Percentiles rank a stretch among this genome's conserved stretches.
phyloP scores from a whole-genome alignment of 257 asterid genomes.

The Capsicum baccatum region DNA sequence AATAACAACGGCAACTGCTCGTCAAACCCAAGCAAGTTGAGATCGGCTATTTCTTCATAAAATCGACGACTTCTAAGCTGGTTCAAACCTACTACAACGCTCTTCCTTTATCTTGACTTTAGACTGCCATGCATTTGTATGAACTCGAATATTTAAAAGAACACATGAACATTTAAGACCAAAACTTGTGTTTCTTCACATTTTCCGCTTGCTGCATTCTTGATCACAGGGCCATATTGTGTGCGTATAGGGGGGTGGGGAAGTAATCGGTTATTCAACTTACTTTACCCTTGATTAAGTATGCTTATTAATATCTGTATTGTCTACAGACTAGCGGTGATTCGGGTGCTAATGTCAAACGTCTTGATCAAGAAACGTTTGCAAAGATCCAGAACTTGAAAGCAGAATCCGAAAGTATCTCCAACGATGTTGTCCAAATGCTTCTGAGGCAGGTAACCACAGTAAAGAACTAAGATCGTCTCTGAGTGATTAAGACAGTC shows the following conservation, averaged over 20 bases:
- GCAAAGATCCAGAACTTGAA: conserved; percentile 73
- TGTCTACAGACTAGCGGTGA: conserved; percentile 41
- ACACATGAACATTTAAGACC: background rate
- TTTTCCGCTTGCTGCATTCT: background rate
- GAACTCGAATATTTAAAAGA: background rate
- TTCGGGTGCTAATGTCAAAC: conserved; percentile 84
- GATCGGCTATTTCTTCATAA: background rate
- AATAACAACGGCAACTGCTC: background rate
- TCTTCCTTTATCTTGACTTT: background rate
- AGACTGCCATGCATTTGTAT: background rate
- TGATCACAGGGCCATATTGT: background rate
- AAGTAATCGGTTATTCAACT: background rate
- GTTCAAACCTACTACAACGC: background rate
- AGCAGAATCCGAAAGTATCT: conserved; percentile 68
- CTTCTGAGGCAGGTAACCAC: conserved; percentile 87
- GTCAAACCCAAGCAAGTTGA: conserved; percentile 6
- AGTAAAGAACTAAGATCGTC: conserved; percentile 59
- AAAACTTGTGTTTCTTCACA: background rate
- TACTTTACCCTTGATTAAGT: background rate
- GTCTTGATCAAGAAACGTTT: conserved; percentile 79
- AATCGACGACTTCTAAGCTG: background rate
- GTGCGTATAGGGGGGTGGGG: background rate
- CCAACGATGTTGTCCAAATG: conserved; percentile 77
- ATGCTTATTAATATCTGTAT: background rate
- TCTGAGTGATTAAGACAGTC: background rate